Conservation (phyloP, 1,139 yeast species). For the Taiozyma sp. region DNA sequence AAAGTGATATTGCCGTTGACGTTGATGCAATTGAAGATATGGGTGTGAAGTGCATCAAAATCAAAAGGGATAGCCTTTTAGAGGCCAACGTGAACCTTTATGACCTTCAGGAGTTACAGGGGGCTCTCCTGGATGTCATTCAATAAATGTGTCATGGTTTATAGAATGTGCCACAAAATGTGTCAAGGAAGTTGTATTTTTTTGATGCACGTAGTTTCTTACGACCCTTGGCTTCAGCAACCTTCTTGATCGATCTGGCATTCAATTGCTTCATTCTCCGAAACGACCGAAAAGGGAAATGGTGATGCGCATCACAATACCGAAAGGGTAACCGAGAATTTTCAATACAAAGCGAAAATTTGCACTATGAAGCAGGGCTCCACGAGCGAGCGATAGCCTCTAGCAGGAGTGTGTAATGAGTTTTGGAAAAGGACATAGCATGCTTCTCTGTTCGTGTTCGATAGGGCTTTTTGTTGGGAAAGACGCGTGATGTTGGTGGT, state of each 20-base stretch:
- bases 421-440: too few species aligned
- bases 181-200: neutral
- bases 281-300: neutral
- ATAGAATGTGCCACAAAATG: neutral
- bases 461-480: neutral
- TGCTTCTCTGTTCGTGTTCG: too few species aligned
- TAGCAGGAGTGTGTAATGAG: too few species aligned
- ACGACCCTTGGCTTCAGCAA: slow-evolving; percentile 93
- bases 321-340: neutral
- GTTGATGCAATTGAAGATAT: slow-evolving; percentile 27
- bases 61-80: slow-evolving; percentile 23
- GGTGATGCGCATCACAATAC: neutral
- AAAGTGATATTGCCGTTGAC: slow-evolving; percentile 45
- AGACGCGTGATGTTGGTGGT: neutral
- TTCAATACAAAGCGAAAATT: neutral
- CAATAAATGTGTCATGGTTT: neutral
- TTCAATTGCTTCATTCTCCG: slow-evolving; percentile 64
- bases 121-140: slow-evolving; percentile 23
- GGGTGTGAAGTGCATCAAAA: slow-evolving; percentile 44
- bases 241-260: slow-evolving; percentile 98
- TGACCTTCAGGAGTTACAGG: slow-evolving; percentile 36
- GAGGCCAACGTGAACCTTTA: slow-evolving; percentile 20
- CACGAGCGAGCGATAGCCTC: too few species aligned
- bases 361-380: too few species aligned
- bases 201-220: slow-evolving; percentile 82